Conservation (phyloP, 306 rosid genomes). For the Begonia masoniana region DNA sequence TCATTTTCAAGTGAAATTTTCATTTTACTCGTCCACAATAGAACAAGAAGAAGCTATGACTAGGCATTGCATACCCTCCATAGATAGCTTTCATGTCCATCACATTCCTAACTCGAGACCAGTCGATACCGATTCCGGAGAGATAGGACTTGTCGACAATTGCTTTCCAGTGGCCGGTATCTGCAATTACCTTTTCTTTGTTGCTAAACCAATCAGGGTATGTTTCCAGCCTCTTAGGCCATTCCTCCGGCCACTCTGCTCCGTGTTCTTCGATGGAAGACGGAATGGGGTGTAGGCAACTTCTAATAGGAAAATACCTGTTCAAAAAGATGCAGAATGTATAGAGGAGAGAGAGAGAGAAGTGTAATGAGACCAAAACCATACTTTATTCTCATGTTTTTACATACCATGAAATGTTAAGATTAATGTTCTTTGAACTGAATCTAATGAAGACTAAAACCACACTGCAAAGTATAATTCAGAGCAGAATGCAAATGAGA, state of each 20-base stretch:
- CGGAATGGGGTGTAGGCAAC: constrained; percentile 77
- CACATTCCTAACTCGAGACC: constrained; percentile 74
- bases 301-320: constrained; percentile 65
- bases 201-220: constrained; percentile 68
- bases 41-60: neutral
- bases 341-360: too few relatives aligned
- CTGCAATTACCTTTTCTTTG: constrained; percentile 61
- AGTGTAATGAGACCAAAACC: too few relatives aligned
- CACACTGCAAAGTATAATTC: too few relatives aligned
- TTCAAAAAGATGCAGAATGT: constrained; percentile 4
- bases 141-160: constrained; percentile 72
- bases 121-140: constrained; percentile 77
- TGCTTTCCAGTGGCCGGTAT: constrained; percentile 76
- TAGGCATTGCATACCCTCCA: constrained; percentile 67
- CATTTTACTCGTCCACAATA: neutral
- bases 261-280: constrained; percentile 80
- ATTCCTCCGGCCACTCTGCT: constrained; percentile 97
- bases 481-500: too few relatives aligned
- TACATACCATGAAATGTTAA: too few relatives aligned
- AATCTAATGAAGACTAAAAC: too few relatives aligned
- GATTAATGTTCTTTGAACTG: too few relatives aligned
- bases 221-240: constrained; percentile 85
- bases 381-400: too few relatives aligned
- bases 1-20: constrained; percentile 3
- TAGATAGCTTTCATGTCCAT: constrained; percentile 93